phyloP scores from a whole-genome alignment of 768 basidiomycete genomes.

The Collybia sordida region DNA sequence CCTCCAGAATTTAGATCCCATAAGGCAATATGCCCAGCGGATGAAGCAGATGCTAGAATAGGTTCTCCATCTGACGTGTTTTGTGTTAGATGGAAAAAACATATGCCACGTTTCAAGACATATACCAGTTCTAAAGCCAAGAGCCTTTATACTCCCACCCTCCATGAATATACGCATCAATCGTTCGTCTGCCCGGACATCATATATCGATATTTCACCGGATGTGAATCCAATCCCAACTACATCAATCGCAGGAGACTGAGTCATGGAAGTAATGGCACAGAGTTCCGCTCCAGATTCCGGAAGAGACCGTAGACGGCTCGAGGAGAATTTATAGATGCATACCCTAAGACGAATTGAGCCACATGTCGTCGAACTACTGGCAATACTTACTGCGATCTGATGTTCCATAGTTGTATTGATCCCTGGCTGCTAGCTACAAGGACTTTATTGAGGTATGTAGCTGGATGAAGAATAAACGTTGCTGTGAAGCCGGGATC shows the following conservation, averaged over 20 bases:
- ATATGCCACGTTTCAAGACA: not conserved
- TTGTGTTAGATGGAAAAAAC: slow-evolving; percentile 1
- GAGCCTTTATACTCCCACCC: slow-evolving; percentile 70
- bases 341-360: slow-evolving; percentile 53
- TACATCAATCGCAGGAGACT: slow-evolving; percentile 95
- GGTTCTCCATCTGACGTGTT: slow-evolving; percentile 72
- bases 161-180: slow-evolving; percentile 91
- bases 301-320: slow-evolving; percentile 47
- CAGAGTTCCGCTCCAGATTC: slow-evolving; percentile 28
- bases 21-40: slow-evolving; percentile 84
- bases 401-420: slow-evolving; percentile 93
- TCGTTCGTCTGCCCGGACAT: slow-evolving; percentile 86
- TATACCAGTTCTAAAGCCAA: slow-evolving; percentile 86
- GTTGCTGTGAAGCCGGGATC: slow-evolving; percentile 85
- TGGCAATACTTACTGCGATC: slow-evolving; percentile 58
- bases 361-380: not conserved
- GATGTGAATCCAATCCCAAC: slow-evolving; percentile 90
- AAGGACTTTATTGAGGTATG: slow-evolving; percentile 94
- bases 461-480: slow-evolving; percentile 86
- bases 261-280: slow-evolving; percentile 77
- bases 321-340: slow-evolving; percentile 74
- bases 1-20: slow-evolving; percentile 91
- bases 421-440: slow-evolving; percentile 79
- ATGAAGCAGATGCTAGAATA: slow-evolving; percentile 84
- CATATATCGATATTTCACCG: slow-evolving; percentile 86